Evolutionary conservation across 2,329 filamentous ascomycete species (phyloP).

Genomic region (Apiospora kogelbergensis): DNA sequence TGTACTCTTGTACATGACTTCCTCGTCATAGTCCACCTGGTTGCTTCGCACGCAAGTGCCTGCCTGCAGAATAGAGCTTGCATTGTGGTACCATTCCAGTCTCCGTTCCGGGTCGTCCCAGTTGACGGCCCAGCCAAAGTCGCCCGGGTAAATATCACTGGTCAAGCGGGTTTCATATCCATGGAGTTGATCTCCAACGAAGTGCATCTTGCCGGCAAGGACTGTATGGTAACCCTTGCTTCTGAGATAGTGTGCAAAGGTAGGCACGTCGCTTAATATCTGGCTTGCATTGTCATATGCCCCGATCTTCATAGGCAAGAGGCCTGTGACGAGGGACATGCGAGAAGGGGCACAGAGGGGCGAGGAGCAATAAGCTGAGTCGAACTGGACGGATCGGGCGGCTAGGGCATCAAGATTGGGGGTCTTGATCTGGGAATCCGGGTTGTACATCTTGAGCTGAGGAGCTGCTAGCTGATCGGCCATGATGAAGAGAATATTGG

Average conservation of each 20-base stretch:
- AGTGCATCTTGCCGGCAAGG: constrained; percentile 96
- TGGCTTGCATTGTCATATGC: constrained; percentile 90
- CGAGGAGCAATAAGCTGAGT: constrained; percentile 94
- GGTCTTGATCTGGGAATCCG: constrained; percentile 85
- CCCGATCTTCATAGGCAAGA: constrained; percentile 86
- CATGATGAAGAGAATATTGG: constrained; percentile 93
- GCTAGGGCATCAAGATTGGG: constrained; percentile 86
- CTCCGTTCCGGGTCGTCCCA: constrained; percentile 88
- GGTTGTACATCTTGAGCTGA: constrained; percentile 88
- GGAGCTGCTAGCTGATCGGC: constrained; percentile 95
- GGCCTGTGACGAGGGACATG: constrained; percentile 92
- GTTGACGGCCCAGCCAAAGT: constrained; percentile 93
- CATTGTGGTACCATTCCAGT: constrained; percentile 95
- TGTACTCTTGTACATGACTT: constrained; percentile 88
- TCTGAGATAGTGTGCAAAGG: constrained; percentile 89
- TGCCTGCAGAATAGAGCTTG: constrained; percentile 88
- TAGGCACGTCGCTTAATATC: constrained; percentile 80
- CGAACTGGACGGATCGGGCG: constrained; percentile 80
- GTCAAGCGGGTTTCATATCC: constrained; percentile 91
- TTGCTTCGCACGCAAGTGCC: constrained; percentile 88
- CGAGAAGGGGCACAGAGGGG: constrained; percentile 86
- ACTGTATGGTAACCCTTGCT: constrained; percentile 85
- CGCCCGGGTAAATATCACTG: constrained; percentile 93
- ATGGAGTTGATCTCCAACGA: constrained; percentile 91
- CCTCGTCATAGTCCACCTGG: constrained; percentile 93